These are phyloP conservation scores for Colletotrichum higginsianum DNA, from an alignment of 2,329 filamentous ascomycete genomes.

Conservation along the genomic window DNA sequence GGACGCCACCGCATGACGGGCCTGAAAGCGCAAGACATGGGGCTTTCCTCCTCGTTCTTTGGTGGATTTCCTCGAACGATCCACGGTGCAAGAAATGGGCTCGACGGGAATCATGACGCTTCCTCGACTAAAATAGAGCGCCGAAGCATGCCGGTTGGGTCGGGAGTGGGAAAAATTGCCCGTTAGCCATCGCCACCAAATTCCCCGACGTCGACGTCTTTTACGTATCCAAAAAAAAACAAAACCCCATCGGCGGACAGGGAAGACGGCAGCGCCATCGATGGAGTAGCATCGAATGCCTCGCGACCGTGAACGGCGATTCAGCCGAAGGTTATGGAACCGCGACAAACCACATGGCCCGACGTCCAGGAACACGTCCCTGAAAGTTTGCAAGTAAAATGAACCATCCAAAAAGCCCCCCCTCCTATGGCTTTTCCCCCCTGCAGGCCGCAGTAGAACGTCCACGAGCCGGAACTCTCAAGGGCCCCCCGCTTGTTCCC, in stretches of 20 bases:
- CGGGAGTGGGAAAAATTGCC: background rate
- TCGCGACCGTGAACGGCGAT: conserved; percentile 12
- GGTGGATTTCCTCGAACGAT: conserved; percentile 10
- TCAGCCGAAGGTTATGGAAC: background rate
- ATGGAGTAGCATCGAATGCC: background rate
- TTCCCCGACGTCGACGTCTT: background rate
- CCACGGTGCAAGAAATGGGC: background rate
- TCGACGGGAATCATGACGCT: background rate
- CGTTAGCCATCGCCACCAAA: background rate
- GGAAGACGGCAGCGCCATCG: background rate
- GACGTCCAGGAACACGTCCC: background rate
- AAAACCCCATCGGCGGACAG: background rate
- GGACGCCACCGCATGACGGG: conserved; percentile 7
- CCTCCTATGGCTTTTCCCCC: background rate
- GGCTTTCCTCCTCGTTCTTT: background rate
- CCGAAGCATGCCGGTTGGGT: conserved; percentile 11
- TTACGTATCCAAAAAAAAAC: background rate
- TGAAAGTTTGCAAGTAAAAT: conserved; percentile 1
- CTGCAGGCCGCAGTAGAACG: conserved; percentile 28
- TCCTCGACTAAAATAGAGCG: conserved; percentile 31
- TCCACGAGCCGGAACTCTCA: conserved; percentile 22
- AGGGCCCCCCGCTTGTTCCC: conserved; percentile 19
- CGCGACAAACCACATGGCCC: background rate
- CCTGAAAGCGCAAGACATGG: background rate
- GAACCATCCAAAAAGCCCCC: conserved; percentile 5